Evolutionary conservation across 2,329 filamentous ascomycete species (phyloP), one percentile per base, ranked within the genome.

Genomic region (Canariomyces notabilis): DNA sequence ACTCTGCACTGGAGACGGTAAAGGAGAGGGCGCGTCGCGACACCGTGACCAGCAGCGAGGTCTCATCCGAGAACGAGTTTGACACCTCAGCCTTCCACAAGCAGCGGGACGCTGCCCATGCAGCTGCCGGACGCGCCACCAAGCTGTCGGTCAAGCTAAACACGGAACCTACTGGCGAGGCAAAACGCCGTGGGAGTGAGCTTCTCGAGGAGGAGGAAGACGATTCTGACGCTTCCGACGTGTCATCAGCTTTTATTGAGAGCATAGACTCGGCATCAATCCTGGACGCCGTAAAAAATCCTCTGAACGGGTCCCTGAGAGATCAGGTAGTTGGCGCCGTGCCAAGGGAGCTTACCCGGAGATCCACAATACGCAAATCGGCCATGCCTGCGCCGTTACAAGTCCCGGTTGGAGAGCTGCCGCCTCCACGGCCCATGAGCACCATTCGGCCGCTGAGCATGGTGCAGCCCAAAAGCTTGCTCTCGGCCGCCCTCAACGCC

Each of bases 41-140:
- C 61, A 90, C 87, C 0, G 82, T 87, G 37, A 90, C 87, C 1
- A 89, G 85, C 65, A 89, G 85, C 58, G 87, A 91, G 56, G 80
- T 91, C 57, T 90, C 86, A 0, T 90, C 86, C 0, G 87, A 91
- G 52, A 89, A 88, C 57, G 87, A 91, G 58, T 76, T 86, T 37
- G 85, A 88, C 56, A 75, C 80, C 1, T 77, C 80, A 0, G 75
- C 75, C 1, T 85, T 82, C 58, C 80, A 83, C 53, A 76, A 75
- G 55, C 78, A 83, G 49, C 72, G 79, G 38, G 79, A 84, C 50
- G 78, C 77, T 2, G 73, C 79, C 1, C 74, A 76, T 37, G 75
- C 79, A 21, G 79, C 78, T 29, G 78, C 77, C 6, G 73, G 78
- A 19, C 76, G 73, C 57, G 67, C 71, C 11, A 71, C 70, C 46